Conservation (phyloP, 2,329 filamentous ascomycete species). For the Aspergillus sojae region DNA sequence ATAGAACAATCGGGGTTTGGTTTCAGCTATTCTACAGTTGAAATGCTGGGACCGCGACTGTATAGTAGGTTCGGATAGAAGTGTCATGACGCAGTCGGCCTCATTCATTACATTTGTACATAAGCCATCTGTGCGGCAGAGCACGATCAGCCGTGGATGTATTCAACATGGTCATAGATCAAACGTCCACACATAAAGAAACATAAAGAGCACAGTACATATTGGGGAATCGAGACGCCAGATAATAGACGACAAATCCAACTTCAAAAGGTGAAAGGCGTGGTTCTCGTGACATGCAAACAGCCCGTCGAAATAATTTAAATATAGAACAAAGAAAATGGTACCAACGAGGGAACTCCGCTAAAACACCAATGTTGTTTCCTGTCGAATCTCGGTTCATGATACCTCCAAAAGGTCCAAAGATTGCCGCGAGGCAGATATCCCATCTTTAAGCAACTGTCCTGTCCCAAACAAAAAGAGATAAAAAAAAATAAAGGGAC, state of each 20-base stretch:
- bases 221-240: constrained; percentile 34
- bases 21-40: not conserved
- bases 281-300: constrained; percentile 14
- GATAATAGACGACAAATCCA: constrained; percentile 23
- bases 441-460: constrained; percentile 28
- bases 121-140: not conserved
- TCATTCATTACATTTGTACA: constrained; percentile 2
- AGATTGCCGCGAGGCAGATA: constrained; percentile 31
- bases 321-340: constrained; percentile 3
- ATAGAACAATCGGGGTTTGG: not conserved
- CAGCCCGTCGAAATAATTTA: constrained; percentile 4
- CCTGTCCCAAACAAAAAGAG: constrained; percentile 20
- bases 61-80: too few relatives aligned
- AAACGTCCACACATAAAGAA: constrained; percentile 7
- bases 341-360: constrained; percentile 21
- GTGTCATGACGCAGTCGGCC: not conserved
- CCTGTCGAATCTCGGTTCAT: constrained; percentile 14
- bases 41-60: not conserved
- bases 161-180: constrained; percentile 1
- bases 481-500: constrained; percentile 10
- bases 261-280: constrained; percentile 18
- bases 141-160: not conserved
- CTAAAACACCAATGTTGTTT: constrained; percentile 27
- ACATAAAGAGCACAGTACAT: constrained; percentile 21
- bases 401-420: constrained; percentile 10